These are phyloP conservation scores for Neolentinus lepideus DNA, from an alignment of 1,284 basidiomycete species.

Conservation along the genomic window DNA sequence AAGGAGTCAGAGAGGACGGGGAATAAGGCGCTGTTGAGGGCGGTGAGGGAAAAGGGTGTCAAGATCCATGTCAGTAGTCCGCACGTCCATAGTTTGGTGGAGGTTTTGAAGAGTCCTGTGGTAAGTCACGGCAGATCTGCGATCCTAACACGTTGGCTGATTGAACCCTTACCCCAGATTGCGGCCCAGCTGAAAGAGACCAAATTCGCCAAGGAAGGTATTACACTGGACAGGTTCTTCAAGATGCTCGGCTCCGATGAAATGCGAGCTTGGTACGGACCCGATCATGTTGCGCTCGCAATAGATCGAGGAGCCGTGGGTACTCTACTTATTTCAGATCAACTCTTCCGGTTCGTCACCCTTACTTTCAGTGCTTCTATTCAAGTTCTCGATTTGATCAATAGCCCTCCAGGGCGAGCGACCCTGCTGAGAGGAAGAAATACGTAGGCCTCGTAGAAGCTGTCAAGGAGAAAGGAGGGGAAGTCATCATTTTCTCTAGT, in stretches of 20 bases:
- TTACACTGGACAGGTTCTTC: slow-evolving; percentile 92
- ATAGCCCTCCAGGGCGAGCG: slow-evolving; percentile 52
- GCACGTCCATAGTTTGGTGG: slow-evolving; percentile 93
- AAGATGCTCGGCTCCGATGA: slow-evolving; percentile 95
- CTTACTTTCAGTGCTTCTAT: slow-evolving; percentile 1
- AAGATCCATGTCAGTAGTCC: slow-evolving; percentile 90
- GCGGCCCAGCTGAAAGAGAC: slow-evolving; percentile 85
- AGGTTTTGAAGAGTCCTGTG: slow-evolving; percentile 92
- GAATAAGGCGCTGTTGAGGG: slow-evolving; percentile 78
- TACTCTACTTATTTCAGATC: slow-evolving; percentile 92
- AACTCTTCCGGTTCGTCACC: slow-evolving; percentile 75
- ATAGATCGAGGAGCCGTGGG: slow-evolving; percentile 92
- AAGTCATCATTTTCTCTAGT: slow-evolving; percentile 94
- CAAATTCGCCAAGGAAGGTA: slow-evolving; percentile 94
- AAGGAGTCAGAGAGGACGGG: slow-evolving; percentile 74
- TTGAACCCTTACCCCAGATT: slow-evolving; percentile 35
- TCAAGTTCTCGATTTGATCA: neutral
- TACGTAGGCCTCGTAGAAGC: slow-evolving; percentile 90
- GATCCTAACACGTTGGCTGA: slow-evolving; percentile 5
- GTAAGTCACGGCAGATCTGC: slow-evolving; percentile 32
- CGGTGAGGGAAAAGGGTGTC: slow-evolving; percentile 72
- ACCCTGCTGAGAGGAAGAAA: slow-evolving; percentile 69
- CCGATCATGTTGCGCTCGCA: slow-evolving; percentile 88
- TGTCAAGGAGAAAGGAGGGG: slow-evolving; percentile 84
- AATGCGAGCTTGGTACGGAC: slow-evolving; percentile 97